These are phyloP conservation scores for Pythium myriotylum DNA, from an alignment of 352 stramenopile species.

Conservation along the genomic window DNA sequence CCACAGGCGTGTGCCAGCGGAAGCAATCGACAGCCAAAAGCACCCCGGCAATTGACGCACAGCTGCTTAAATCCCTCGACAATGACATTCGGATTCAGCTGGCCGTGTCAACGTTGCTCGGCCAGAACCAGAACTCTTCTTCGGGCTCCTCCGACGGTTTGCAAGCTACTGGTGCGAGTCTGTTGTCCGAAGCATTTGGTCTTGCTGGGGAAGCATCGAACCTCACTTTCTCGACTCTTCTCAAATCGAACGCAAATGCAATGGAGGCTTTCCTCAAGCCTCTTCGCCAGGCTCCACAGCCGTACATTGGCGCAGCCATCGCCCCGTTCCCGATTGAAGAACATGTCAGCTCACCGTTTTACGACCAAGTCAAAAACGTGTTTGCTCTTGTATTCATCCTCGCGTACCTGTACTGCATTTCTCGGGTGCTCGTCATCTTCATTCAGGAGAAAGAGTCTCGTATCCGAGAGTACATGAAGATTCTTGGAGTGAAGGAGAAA, in stretches of 20 bases:
- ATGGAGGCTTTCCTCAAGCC: conserved; percentile 44
- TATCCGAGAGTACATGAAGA: conserved; percentile 93
- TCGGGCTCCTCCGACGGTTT: conserved; percentile 22
- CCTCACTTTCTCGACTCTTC: conserved; percentile 18
- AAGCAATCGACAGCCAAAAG: conserved; percentile 35
- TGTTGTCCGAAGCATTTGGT: conserved; percentile 24
- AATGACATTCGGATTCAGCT: conserved; percentile 48
- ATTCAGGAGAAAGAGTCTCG: conserved; percentile 93
- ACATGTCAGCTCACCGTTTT: conserved; percentile 73
- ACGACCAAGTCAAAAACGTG: conserved; percentile 63
- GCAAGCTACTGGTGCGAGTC: not conserved
- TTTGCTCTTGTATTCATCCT: conserved; percentile 92
- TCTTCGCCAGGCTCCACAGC: conserved; percentile 61
- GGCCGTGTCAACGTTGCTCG: conserved; percentile 24
- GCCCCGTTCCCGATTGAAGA: conserved; percentile 58
- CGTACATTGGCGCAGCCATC: conserved; percentile 46
- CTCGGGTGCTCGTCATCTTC: conserved; percentile 81
- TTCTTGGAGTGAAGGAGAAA: conserved; percentile 89
- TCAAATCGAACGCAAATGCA: not conserved
- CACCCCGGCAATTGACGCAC: conserved; percentile 34
- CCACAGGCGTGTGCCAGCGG: conserved; percentile 47
- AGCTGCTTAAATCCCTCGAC: conserved; percentile 40
- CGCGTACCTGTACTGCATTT: conserved; percentile 90
- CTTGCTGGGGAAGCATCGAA: conserved; percentile 19
- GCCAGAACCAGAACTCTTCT: conserved; percentile 13